Base-by-base conservation (phyloP, 257 asterid species). In the Scutellaria galericulata region DNA sequence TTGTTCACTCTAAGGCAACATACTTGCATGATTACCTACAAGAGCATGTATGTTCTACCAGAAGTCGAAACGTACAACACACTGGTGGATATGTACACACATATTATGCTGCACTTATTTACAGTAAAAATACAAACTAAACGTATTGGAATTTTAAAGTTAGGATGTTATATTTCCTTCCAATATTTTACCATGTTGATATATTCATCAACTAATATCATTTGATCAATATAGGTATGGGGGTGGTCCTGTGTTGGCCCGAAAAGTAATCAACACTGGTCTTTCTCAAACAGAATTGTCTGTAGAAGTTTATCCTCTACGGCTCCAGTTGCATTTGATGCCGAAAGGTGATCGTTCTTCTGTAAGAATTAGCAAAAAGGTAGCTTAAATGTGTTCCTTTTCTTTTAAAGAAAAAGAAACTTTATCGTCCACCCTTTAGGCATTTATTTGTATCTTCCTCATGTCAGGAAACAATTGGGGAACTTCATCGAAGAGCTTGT, bases 281-380 rank as follows among this genome's bases (percentile, higher is more conserved):
- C 91, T 83, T 73, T 88, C 97, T 65, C 95, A 91, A 80, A 87
- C 97, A 67, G 99, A 94, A 76, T 83, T 95, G 84, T 85, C 99
- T 1, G 99, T 95, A 57, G 99, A 95, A 86, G 99, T 95, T 75
- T 95, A 95, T 83, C 99, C 99, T 72, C 76, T 95, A 71, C 88
- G 96, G 47, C 96, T 95, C 58, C 97, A 89, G 80, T 88, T 95
- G 82, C 97, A 89, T 88, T 86, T 90, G 84, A 83, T 90, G 89
- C 97, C 99, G 60, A 90, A 92, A 82, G 96, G 89, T 58, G 96
- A 85, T 35, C 83, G 73, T 76, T 83, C 95, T 74, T 72, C 93
- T 52, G 80, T 90, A 86, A 86, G 99, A 84, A 92, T 95, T 62
- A 95, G 99, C 89, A 95, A 92, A 92, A 95, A 95, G 96, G 99